Percentiles rank a stretch among this genome's conserved stretches.
Evolutionary conservation across 768 basidiomycete species (phyloP).

Genomic region (Leccinellum rugosiceps): DNA sequence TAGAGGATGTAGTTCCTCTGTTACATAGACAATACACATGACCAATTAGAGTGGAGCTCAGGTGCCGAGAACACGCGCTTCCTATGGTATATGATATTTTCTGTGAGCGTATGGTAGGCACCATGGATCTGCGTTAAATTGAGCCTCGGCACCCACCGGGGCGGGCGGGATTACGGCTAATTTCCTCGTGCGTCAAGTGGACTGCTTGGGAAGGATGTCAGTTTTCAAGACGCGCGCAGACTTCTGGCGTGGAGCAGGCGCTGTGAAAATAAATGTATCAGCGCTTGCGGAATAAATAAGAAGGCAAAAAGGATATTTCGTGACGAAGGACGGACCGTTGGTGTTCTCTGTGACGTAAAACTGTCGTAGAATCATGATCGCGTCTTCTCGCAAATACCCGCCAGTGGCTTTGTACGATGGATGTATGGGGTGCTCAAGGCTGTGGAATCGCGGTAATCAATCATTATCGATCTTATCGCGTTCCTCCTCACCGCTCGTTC

Average conservation of each 20-base stretch:
- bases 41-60: background rate
- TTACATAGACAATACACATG: background rate
- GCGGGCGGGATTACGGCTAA: background rate
- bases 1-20: background rate
- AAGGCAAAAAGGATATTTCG: background rate
- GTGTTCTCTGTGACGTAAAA: constrained; percentile 94
- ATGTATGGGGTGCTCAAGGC: constrained; percentile 70
- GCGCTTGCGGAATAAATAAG: constrained; percentile 4
- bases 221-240: constrained; percentile 81
- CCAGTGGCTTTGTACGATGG: constrained; percentile 71
- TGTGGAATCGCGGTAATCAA: constrained; percentile 28
- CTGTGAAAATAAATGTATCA: constrained; percentile 39
- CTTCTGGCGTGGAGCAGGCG: constrained; percentile 89
- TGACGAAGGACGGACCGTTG: constrained; percentile 58
- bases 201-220: constrained; percentile 45
- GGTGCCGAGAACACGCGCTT: background rate
- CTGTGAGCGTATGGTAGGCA: background rate
- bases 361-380: constrained; percentile 80
- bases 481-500: constrained; percentile 58
- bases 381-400: constrained; percentile 77
- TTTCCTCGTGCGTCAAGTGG: background rate
- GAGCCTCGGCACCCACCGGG: background rate
- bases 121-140: background rate
- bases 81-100: background rate
- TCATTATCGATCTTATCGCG: background rate